Conservation (phyloP, 192 early-diverging fungal genomes). For the Podila epicladia region DNA sequence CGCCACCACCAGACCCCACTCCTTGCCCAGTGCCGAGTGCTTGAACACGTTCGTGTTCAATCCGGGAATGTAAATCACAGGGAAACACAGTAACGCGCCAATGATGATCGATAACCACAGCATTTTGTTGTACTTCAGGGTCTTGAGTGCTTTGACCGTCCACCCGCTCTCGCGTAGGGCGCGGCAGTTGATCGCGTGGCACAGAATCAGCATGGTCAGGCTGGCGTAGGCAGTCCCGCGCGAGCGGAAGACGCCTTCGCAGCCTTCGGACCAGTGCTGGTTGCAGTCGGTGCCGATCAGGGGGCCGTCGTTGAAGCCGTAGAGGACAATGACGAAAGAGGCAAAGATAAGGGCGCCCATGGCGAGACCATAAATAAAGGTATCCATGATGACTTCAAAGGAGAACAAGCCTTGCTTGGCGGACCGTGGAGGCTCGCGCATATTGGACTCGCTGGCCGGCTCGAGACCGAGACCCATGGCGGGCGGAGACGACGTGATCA, state of each 20-base stretch:
- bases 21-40: slow-evolving; percentile 13
- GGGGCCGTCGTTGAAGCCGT: slow-evolving; percentile 65
- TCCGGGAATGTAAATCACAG: slow-evolving; percentile 27
- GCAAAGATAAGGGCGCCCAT: slow-evolving; percentile 70
- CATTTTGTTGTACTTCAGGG: slow-evolving; percentile 21
- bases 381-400: slow-evolving; percentile 65
- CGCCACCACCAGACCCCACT: slow-evolving; percentile 17
- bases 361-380: slow-evolving; percentile 68
- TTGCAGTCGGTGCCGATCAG: slow-evolving; percentile 68
- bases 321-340: slow-evolving; percentile 70
- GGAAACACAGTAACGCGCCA: slow-evolving; percentile 51
- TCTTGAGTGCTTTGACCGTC: slow-evolving; percentile 17
- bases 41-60: slow-evolving; percentile 38
- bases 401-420: slow-evolving; percentile 69
- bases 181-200: slow-evolving; percentile 82
- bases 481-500: slow-evolving; percentile 80
- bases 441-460: slow-evolving; percentile 65
- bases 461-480: slow-evolving; percentile 83
- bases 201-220: slow-evolving; percentile 72
- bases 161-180: slow-evolving; percentile 68
- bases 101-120: slow-evolving; percentile 60
- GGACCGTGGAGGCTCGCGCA: slow-evolving; percentile 75
- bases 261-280: slow-evolving; percentile 32
- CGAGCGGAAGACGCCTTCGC: slow-evolving; percentile 73
- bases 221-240: slow-evolving; percentile 76